Percentiles rank a stretch among this genome's conserved stretches.
These are phyloP conservation scores for Knoxdaviesia capensis DNA, from an alignment of 2,329 filamentous ascomycete species.

Conservation along the genomic window DNA sequence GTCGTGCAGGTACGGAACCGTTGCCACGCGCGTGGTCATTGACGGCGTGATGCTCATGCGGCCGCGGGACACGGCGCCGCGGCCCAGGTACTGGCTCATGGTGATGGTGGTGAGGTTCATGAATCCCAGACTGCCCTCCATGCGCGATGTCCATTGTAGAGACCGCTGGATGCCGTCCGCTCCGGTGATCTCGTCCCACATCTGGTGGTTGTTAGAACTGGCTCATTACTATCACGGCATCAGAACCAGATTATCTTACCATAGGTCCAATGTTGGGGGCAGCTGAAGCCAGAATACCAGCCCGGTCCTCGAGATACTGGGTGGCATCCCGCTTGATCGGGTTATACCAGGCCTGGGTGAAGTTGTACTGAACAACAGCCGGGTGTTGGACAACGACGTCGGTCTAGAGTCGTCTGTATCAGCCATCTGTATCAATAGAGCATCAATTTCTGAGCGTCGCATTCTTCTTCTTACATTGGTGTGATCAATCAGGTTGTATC, in stretches of 20 bases:
- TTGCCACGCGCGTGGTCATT: conserved; percentile 36
- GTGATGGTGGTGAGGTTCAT: conserved; percentile 21
- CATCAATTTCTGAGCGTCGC: no score
- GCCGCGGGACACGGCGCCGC: conserved; percentile 40
- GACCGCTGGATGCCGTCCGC: conserved; percentile 40
- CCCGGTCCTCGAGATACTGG: conserved; percentile 22
- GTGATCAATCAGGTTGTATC: conserved; percentile 37
- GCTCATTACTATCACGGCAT: no score
- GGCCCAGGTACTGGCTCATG: conserved; percentile 42
- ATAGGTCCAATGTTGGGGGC: conserved; percentile 46
- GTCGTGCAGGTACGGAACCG: conserved; percentile 38
- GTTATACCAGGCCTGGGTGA: conserved; percentile 36
- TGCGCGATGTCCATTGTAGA: conserved; percentile 45
- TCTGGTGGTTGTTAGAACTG: background rate
- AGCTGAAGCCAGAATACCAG: conserved; percentile 41
- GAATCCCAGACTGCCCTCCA: conserved; percentile 31
- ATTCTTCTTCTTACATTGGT: conserved; percentile 16
- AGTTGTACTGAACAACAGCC: conserved; percentile 37
- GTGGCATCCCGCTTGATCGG: conserved; percentile 21
- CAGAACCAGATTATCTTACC: background rate
- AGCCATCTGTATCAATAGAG: conserved; percentile 7
- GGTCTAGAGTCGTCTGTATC: conserved; percentile 13
- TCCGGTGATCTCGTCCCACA: conserved; percentile 30
- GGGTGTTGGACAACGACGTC: conserved; percentile 24
- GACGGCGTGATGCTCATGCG: conserved; percentile 36